phyloP scores from a whole-genome alignment of 441 rosid genomes.

The Populus tomentosa region DNA sequence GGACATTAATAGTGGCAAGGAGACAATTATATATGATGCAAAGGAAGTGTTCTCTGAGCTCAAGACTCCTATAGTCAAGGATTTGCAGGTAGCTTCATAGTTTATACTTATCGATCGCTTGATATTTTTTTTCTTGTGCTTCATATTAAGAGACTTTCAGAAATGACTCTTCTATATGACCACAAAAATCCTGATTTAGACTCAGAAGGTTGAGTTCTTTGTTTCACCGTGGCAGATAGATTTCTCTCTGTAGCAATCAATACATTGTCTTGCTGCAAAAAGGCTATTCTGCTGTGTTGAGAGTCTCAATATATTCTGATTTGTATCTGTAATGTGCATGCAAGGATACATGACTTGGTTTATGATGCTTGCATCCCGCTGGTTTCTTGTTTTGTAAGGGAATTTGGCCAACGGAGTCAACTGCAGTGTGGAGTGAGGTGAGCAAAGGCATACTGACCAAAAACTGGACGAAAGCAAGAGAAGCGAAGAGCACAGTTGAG shows the following conservation, averaged over 20 bases:
- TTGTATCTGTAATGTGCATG: no score
- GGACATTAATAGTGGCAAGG: conserved; percentile 42
- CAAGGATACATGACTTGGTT: neutral
- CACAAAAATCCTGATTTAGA: neutral
- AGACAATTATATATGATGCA: conserved; percentile 51
- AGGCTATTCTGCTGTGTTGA: neutral
- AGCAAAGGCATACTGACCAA: conserved; percentile 46
- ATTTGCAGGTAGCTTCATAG: conserved; percentile 38
- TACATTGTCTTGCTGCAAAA: neutral
- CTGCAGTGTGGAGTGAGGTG: conserved; percentile 61
- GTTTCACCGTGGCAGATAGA: neutral
- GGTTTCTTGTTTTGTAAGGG: conserved; percentile 28
- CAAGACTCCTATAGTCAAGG: conserved; percentile 54
- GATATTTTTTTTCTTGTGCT: neutral
- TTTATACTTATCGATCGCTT: neutral
- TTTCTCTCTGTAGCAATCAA: neutral
- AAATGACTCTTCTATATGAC: neutral
- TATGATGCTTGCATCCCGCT: neutral
- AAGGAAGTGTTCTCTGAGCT: conserved; percentile 42
- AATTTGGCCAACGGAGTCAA: conserved; percentile 54
- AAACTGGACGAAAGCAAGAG: conserved; percentile 73
- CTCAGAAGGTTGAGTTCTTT: neutral
- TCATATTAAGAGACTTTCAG: neutral
- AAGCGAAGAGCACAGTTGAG: conserved; percentile 61
- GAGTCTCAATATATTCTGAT: no score